Evolutionary conservation across 108 stramenopile genomes (phyloP).

Genomic region (Halocafeteria seosinensis): DNA sequence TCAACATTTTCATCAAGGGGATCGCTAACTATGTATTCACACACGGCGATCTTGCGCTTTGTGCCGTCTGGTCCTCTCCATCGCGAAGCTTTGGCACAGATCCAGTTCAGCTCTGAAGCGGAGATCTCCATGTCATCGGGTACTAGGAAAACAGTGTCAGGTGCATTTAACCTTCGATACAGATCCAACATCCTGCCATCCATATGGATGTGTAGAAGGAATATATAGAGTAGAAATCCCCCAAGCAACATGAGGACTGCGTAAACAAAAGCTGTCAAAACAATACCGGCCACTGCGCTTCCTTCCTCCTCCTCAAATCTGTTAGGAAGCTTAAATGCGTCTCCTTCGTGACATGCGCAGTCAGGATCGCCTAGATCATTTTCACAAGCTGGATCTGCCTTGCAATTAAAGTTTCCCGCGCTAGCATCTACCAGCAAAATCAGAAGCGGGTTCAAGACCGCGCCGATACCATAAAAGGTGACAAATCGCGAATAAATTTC

Average conservation of each 20-base stretch:
- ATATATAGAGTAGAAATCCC: constrained; percentile 20
- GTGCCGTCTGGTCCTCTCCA: constrained; percentile 21
- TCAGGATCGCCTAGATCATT: constrained; percentile 3
- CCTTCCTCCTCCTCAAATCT: constrained; percentile 20
- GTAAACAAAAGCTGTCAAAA: constrained; percentile 19
- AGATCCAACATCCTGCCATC: constrained; percentile 42
- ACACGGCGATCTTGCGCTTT: constrained; percentile 15
- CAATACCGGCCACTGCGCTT: constrained; percentile 21
- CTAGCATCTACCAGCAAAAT: constrained; percentile 5
- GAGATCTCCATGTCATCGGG: constrained; percentile 7
- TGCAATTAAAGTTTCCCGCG: neutral
- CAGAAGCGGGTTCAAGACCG: neutral
- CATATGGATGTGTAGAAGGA: constrained; percentile 30
- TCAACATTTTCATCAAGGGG: neutral
- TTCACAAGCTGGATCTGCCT: constrained; percentile 13
- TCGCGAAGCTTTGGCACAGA: constrained; percentile 2
- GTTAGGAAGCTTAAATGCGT: constrained; percentile 30
- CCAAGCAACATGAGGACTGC: neutral
- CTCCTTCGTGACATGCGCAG: constrained; percentile 32
- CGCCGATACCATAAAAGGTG: constrained; percentile 12
- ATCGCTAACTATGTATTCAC: constrained; percentile 15
- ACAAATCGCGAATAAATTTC: constrained; percentile 22
- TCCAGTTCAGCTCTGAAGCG: constrained; percentile 16
- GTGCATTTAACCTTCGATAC: constrained; percentile 21
- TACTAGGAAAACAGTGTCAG: neutral